phyloP scores from a whole-genome alignment of 2,329 filamentous ascomycete genomes.

The Bipolaris victoriae region DNA sequence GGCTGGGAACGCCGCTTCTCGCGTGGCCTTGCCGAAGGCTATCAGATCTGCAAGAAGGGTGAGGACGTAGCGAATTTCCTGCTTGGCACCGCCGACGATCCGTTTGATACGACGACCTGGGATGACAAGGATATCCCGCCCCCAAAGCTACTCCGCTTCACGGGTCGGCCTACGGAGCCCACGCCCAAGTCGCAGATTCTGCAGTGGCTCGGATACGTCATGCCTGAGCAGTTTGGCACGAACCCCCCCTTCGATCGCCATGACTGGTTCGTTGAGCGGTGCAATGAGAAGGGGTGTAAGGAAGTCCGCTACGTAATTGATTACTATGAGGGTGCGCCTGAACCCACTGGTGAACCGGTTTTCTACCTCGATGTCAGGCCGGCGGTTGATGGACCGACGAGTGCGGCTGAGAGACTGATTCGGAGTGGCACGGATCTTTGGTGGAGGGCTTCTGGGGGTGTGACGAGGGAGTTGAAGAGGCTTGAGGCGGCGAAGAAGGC shows the following conservation, averaged over 20 bases:
- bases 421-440: slow-evolving; percentile 93
- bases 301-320: slow-evolving; percentile 96
- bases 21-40: slow-evolving; percentile 73
- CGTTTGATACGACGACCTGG: slow-evolving; percentile 47
- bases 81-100: slow-evolving; percentile 46
- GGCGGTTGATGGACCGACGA: slow-evolving; percentile 79
- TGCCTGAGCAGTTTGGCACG: slow-evolving; percentile 77
- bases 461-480: slow-evolving; percentile 58
- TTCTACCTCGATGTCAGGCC: slow-evolving; percentile 96
- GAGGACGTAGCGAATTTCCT: slow-evolving; percentile 70
- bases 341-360: slow-evolving; percentile 86
- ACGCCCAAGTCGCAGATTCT: slow-evolving; percentile 91
- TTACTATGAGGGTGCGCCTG: slow-evolving; percentile 85
- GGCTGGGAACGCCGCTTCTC: slow-evolving; percentile 90
- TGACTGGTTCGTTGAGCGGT: slow-evolving; percentile 90
- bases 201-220: slow-evolving; percentile 78
- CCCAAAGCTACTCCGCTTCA: slow-evolving; percentile 83
- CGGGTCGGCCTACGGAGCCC: slow-evolving; percentile 84
- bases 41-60: slow-evolving; percentile 74
- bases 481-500: slow-evolving; percentile 39
- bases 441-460: slow-evolving; percentile 84
- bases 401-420: slow-evolving; percentile 80
- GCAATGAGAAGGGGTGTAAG: slow-evolving; percentile 68
- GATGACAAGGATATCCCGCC: slow-evolving; percentile 50
- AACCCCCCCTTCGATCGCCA: slow-evolving; percentile 94